phyloP scores from a whole-genome alignment of 2,329 filamentous ascomycete species.

The Colletotrichum sp. region DNA sequence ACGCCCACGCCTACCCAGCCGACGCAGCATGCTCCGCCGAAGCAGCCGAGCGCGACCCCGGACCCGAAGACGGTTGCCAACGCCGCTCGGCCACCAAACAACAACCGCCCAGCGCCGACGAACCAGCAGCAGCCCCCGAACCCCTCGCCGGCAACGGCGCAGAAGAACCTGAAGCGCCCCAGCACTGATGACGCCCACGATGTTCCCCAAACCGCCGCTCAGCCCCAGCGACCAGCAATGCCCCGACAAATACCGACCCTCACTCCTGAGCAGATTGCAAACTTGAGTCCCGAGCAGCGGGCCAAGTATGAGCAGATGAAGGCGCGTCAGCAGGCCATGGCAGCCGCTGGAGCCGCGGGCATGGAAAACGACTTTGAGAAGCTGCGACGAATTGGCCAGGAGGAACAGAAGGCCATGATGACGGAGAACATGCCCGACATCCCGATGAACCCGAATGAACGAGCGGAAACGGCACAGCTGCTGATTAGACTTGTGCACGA shows the following conservation, averaged over 20 bases:
- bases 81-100: constrained; percentile 24
- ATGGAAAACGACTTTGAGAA: constrained; percentile 26
- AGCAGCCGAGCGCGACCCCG: constrained; percentile 22
- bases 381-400: constrained; percentile 40
- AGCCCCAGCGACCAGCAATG: constrained; percentile 18
- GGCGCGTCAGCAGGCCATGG: constrained; percentile 23
- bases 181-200: constrained; percentile 47
- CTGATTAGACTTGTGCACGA: constrained; percentile 45
- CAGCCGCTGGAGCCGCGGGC: constrained; percentile 2
- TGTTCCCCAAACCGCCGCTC: constrained; percentile 22
- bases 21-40: not conserved
- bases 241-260: constrained; percentile 28
- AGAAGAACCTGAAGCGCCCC: constrained; percentile 57
- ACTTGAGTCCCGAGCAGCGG: constrained; percentile 49
- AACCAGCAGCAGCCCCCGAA: constrained; percentile 40
- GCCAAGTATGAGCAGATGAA: constrained; percentile 46
- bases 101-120: constrained; percentile 33
- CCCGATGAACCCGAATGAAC: constrained; percentile 49
- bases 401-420: constrained; percentile 43
- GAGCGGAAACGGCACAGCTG: constrained; percentile 48
- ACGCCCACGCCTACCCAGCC: constrained; percentile 1
- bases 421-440: constrained; percentile 51
- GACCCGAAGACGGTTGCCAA: constrained; percentile 21
- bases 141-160: constrained; percentile 40
- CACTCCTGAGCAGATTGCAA: constrained; percentile 43